Base-by-base conservation (phyloP, 1,139 yeast genomes). In the Diutina neorugosa region DNA sequence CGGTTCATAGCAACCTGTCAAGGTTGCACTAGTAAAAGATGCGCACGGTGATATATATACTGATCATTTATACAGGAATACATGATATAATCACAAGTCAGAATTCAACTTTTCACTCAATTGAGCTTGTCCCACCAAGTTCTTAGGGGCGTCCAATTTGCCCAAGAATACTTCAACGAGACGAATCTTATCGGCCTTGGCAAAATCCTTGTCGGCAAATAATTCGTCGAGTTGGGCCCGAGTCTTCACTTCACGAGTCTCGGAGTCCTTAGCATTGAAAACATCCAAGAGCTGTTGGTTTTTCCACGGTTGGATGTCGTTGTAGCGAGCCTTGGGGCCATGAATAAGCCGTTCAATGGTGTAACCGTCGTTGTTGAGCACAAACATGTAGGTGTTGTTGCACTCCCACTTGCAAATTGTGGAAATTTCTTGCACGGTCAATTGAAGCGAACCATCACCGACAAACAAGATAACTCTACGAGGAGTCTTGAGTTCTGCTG, bases 371-470 rank as follows among this genome's bases (percentile, higher is more conserved):
- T 88, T 88, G 76, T 88, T 88, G 65, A 88, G 77, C 51, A 88
- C 83, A 66, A 87, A 88, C 63, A 88, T 69, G 72, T 87, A 87
- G 58, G 95, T 93, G 59, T 82, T 84, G 63, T 84, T 77, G 20
- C 65, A 61, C 54, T 57, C 81, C 84, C 71, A 87, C 81, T 74
- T 46, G 40, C 50, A 46, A 46, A 86, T 82, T 61, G 94, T 84
- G 59, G 91, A 84, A 65, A 88, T 84, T 65, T 88, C 94, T 70
- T 88, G 94, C 37, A 84, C 93, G 3, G 96, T 86, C 68, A 88
- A 77, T 70, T 88, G 96, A 65, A 88, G 76, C 31, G 96, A 87
- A 65, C 96, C 96, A 67, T 88, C 96, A 69, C 96, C 96, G 55
- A 86, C 86, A 68, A 88, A 88, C 61, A 88, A 73, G 59, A 86